A percentile compares a stretch with the other conserved stretches of the same genome.
phyloP scores from a whole-genome alignment of 495 filamentous ascomycete genomes.

The Aspergillus cristatus region DNA sequence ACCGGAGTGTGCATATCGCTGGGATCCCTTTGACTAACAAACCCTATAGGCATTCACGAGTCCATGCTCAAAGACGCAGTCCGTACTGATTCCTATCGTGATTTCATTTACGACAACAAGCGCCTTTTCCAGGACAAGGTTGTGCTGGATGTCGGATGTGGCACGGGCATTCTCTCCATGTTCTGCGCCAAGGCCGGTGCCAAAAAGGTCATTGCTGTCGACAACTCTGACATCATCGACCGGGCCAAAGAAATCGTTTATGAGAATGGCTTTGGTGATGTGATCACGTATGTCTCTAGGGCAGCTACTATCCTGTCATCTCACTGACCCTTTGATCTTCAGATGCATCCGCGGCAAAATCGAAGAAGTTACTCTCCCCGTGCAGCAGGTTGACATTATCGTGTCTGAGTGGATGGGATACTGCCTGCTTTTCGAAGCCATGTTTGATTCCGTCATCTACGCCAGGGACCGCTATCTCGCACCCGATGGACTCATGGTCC shows the following conservation, averaged over 20 bases:
- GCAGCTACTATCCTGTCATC: background rate
- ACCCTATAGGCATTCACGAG: conserved; percentile 66
- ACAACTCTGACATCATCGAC: conserved; percentile 89
- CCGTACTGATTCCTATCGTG: conserved; percentile 58
- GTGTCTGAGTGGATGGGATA: conserved; percentile 99
- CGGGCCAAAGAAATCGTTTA: conserved; percentile 77
- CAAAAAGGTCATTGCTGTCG: conserved; percentile 82
- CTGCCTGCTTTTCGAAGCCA: conserved; percentile 83
- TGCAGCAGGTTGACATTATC: conserved; percentile 84
- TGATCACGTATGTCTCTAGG: conserved; percentile 53
- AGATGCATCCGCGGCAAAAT: conserved; percentile 77
- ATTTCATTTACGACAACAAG: conserved; percentile 75
- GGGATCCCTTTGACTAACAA: conserved; percentile 9
- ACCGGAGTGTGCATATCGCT: background rate
- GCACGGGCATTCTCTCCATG: conserved; percentile 88
- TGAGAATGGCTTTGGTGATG: conserved; percentile 68
- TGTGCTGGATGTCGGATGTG: conserved; percentile 88
- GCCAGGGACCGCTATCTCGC: conserved; percentile 78
- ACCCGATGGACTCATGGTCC: conserved; percentile 75
- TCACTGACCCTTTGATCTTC: conserved; percentile 5
- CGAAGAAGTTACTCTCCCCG: conserved; percentile 75
- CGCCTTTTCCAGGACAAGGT: conserved; percentile 83
- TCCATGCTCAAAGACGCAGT: conserved; percentile 77
- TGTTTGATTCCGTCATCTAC: conserved; percentile 89
- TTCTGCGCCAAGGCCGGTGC: conserved; percentile 88